phyloP scores from a whole-genome alignment of 75 land plant genomes.

The Cupressus sempervirens region DNA sequence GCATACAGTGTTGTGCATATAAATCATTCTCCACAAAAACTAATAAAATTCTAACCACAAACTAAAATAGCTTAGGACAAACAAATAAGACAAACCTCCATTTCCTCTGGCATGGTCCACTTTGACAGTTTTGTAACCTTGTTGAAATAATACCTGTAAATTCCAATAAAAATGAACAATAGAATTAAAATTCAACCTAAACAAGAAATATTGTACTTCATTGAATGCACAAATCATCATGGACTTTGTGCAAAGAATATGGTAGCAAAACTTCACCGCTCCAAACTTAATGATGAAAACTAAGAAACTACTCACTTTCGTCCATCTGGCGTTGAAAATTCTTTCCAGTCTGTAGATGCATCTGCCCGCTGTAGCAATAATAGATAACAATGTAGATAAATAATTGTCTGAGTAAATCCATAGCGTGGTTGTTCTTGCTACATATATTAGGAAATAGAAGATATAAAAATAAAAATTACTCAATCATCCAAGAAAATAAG shows the following conservation, averaged over 20 bases:
- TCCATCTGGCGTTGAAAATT: constrained; percentile 78
- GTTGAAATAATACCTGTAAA: constrained; percentile 79
- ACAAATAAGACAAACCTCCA: constrained; percentile 51
- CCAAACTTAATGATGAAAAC: background rate
- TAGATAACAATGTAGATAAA: background rate
- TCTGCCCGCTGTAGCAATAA: constrained; percentile 75
- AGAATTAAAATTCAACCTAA: background rate
- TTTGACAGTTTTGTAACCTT: constrained; percentile 88
- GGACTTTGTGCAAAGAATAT: background rate
- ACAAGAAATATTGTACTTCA: background rate
- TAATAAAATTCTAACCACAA: background rate
- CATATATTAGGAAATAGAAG: background rate
- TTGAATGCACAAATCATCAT: constrained; percentile 9
- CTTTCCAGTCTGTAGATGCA: constrained; percentile 96
- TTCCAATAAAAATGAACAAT: background rate
- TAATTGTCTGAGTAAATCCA: background rate
- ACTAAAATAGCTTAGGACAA: background rate
- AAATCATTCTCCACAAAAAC: background rate
- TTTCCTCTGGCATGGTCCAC: constrained; percentile 95
- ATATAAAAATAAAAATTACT: background rate
- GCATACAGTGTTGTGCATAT: background rate
- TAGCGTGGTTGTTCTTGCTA: background rate
- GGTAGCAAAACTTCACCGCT: background rate
- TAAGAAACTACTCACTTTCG: constrained; percentile 52
- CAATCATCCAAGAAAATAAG: background rate